Conservation (phyloP, 2,329 filamentous ascomycete species). For the Beauveria scarabaeidicola region DNA sequence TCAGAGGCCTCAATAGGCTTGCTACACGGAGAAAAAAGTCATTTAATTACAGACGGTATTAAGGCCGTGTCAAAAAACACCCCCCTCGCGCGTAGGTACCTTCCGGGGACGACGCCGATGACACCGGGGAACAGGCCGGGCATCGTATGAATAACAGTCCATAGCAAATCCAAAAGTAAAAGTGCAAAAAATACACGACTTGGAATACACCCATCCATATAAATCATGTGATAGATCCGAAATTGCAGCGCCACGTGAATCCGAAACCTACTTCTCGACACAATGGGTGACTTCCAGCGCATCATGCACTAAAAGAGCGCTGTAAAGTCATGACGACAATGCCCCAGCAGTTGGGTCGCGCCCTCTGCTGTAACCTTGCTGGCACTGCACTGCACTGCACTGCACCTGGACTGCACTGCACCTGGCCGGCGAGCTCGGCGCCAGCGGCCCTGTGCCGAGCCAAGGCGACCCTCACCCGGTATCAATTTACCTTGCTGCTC, state of each 20-base stretch:
- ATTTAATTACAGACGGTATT: too few species aligned
- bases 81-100: too few species aligned
- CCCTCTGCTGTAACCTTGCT: too few species aligned
- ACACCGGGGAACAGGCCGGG: background rate
- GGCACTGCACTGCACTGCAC: too few species aligned
- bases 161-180: background rate
- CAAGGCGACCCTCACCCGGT: background rate
- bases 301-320: background rate
- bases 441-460: slow-evolving; percentile 6
- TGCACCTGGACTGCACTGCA: too few species aligned
- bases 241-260: background rate
- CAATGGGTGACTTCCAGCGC: background rate
- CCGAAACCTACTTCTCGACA: background rate
- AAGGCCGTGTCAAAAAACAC: too few species aligned
- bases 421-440: slow-evolving; percentile 3
- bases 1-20: too few species aligned
- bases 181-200: too few species aligned
- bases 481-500: background rate
- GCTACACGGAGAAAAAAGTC: too few species aligned
- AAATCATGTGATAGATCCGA: too few species aligned
- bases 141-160: background rate
- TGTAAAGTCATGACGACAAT: slow-evolving; percentile 8
- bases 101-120: background rate
- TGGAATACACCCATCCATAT: too few species aligned
- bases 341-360: background rate